Base-by-base conservation (phyloP, 371 early-diverging fungal species). In the Quaeritorhiza haematococci region DNA sequence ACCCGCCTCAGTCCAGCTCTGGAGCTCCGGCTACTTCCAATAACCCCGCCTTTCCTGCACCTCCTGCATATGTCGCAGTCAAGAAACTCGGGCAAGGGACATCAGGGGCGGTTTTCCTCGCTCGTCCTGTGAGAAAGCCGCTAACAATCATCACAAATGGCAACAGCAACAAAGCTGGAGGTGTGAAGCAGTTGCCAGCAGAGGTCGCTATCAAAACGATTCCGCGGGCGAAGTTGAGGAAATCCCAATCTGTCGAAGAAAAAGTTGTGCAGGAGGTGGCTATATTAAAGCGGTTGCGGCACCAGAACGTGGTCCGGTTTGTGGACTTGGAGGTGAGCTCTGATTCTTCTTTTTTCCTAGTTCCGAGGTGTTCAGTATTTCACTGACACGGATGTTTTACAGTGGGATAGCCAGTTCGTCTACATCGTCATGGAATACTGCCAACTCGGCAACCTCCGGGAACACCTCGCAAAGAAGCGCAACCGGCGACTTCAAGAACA, bases 361-460 rank as follows among this genome's bases (percentile, higher is more conserved):
- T n/a, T n/a, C n/a, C n/a, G n/a, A n/a, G n/a, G n/a, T n/a, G n/a
- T n/a, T n/a, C n/a, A n/a, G n/a, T n/a, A n/a, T n/a, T n/a, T n/a
- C n/a, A n/a, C n/a, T n/a, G n/a, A n/a, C n/a, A n/a, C n/a, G n/a
- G n/a, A n/a, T 17, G 10, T 21, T 8, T n/a, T 33, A n/a, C n/a
- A 61, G 55, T 66, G 61, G 61, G 58, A 66, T 33, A 13, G 56
- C 13, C 7, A 38, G 1, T 35, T 57, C 44, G 62, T 66, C 13
- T 58, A 26, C 34, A 53, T 61, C 33, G n/a, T 58, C 5, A 66
- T 66, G 66, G 62, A 66, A 34, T 56, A 53, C 30, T 61, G 62
- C 51, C 17, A 45, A 21, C 29, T 66, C 21, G 66, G 66, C 13
- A 58, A 15, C 24, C 34, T 66, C 28, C 41, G 53, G 27, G 19